Base-by-base conservation (phyloP, 495 filamentous ascomycete species). In the Lophiostoma macrostomum region DNA sequence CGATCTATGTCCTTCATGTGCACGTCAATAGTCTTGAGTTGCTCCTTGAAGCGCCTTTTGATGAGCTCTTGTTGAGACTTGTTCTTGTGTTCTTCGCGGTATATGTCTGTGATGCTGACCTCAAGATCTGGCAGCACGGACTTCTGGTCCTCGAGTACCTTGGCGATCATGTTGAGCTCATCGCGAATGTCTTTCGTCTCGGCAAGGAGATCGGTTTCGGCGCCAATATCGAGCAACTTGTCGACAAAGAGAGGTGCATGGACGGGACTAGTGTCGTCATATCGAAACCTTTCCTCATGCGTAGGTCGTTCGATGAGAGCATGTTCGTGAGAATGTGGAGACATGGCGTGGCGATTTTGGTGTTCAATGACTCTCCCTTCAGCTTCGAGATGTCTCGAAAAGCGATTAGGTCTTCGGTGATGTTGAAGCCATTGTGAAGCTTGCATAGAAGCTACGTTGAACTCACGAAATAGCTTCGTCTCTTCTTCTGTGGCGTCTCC, bases 101-200 rank as follows among this genome's bases (percentile, higher is more conserved):
- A 74, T 28, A 84, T 73, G 16, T 74, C 71, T 19, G 57, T 68
- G 20, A 80, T 67, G 32, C 66, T 64, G n/a, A 71, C 67, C 50
- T 81, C 75, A 13, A 85, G 72, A 54, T 80, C 76, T 0, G 64
- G 65, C 0, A 86, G 69, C 7, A 84, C 77, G 24, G 71, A 61
- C 18, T 73, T 60, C 51, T 88, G 84, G 39, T 84, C 73, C 8
- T 81, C 73, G 1, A 85, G 68, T 0, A 87, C 77, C 10, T 77
- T 80, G 18, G 67, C 64, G 46, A 87, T 83, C 74, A 87, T 87
- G 65, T 82, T 81, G n/a, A 87, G 72, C 60, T 87, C 84, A 53
- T 86, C 84, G 5, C 80, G 75, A 52, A 88, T 86, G 61, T 88
- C 84, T 64, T 87, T 88, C 8, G 79, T 78, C 53, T 88, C 83